These are phyloP conservation scores for Mycena floridula DNA, from an alignment of 768 basidiomycete genomes.

Conservation along the genomic window DNA sequence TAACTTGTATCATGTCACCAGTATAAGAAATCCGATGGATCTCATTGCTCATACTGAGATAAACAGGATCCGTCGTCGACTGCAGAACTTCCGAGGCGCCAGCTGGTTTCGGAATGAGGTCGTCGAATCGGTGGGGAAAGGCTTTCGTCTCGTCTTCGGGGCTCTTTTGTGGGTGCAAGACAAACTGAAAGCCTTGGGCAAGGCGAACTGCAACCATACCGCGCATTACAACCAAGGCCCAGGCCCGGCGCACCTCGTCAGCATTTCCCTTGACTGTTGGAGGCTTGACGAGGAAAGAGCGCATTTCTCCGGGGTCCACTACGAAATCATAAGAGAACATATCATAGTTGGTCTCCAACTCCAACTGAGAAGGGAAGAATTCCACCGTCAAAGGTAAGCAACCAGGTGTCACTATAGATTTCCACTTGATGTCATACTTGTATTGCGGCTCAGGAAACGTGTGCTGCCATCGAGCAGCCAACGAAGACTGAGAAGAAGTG, in stretches of 20 bases:
- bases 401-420: slow-evolving; percentile 74
- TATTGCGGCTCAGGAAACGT: slow-evolving; percentile 65
- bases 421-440: slow-evolving; percentile 92
- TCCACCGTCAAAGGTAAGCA: slow-evolving; percentile 91
- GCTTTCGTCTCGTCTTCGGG: slow-evolving; percentile 24
- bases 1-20: slow-evolving; percentile 85
- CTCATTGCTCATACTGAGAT: slow-evolving; percentile 91
- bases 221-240: slow-evolving; percentile 80
- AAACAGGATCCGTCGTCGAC: slow-evolving; percentile 62
- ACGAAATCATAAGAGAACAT: slow-evolving; percentile 87
- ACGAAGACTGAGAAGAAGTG: slow-evolving; percentile 58
- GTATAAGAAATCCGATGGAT: slow-evolving; percentile 91
- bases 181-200: slow-evolving; percentile 92
- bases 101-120: slow-evolving; percentile 44
- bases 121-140: slow-evolving; percentile 44
- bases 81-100: slow-evolving; percentile 64
- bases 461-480: slow-evolving; percentile 91
- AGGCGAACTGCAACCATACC: slow-evolving; percentile 92
- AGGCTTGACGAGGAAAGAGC: slow-evolving; percentile 78
- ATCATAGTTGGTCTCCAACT: slow-evolving; percentile 73
- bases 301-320: slow-evolving; percentile 77
- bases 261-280: slow-evolving; percentile 39
- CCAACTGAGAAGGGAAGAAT: slow-evolving; percentile 70
- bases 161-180: slow-evolving; percentile 44
- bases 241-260: slow-evolving; percentile 59